Evolutionary conservation across 1,139 yeast genomes (phyloP), one percentile per base, ranked within the genome.

Genomic region (Hyphopichia fennica): DNA sequence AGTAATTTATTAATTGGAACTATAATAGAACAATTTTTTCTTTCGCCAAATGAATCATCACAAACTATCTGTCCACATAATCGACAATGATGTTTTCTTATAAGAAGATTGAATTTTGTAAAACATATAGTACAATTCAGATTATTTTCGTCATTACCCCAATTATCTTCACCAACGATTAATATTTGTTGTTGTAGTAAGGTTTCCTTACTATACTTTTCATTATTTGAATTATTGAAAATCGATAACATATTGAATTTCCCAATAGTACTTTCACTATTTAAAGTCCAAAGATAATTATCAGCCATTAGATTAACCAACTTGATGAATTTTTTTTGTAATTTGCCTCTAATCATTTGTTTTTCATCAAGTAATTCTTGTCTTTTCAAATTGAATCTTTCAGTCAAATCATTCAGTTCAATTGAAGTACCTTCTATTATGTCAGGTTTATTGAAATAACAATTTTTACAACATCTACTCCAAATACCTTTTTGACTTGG

Each of bases 11-110:
- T 59, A 1, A 86, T 53, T 0, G 91, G 89, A 0, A 88, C 84
- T 45, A 82, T 79, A 53, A 83, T 79, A 0, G 96, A 88, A 60
- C 98, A 91, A 9, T 54, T 50, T 41, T 58, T 52, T 14, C 73
- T 50, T 35, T 58, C 59, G 2, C 65, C 64, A 31, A 50, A 54
- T 0, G 75, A 56, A 53, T 84, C 85, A 32, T 87, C 95, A 65
- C 98, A 91, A 0, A 89, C 90, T 1, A 87, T 78, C 27, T 64
- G 58, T 0, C 98, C 98, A 66, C 98, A 93, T 28, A 88, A 61
- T 28, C 96, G 69, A 58, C 96, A 89, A 58, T 89, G 97, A 57
- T 93, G 98, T 52, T 87, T 89, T 43, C 96, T 70, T 17, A 80
- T 58, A 5, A 84, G 59, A 38, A 86, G 65, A 23, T 73, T 73